phyloP scores from a whole-genome alignment of 2,329 filamentous ascomycete species.

The Sporothrix phasma region DNA sequence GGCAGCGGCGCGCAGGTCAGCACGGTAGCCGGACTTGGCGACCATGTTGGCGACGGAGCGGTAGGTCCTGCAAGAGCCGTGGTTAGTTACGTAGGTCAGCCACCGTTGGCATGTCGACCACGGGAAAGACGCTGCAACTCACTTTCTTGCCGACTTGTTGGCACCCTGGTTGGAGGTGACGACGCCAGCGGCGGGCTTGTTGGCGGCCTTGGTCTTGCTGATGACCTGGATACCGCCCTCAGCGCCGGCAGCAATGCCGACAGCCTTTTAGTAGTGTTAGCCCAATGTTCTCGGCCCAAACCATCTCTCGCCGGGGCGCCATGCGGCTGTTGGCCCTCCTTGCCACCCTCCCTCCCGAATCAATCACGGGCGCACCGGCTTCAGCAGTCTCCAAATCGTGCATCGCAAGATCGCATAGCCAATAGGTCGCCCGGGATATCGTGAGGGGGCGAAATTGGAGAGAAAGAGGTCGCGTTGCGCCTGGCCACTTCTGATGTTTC shows the following conservation, averaged over 20 bases:
- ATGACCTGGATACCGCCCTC: slow-evolving; percentile 71
- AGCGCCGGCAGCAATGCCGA: slow-evolving; percentile 66
- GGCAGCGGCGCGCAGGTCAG: slow-evolving; percentile 66
- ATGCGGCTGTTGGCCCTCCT: neutral
- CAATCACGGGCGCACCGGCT: neutral
- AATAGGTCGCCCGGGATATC: neutral
- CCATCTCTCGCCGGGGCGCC: neutral
- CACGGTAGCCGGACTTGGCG: slow-evolving; percentile 77
- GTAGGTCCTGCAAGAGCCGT: slow-evolving; percentile 57
- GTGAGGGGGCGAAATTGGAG: neutral
- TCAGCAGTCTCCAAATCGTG: neutral
- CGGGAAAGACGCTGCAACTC: slow-evolving; percentile 15
- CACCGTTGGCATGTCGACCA: too few species aligned
- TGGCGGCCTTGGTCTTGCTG: slow-evolving; percentile 67
- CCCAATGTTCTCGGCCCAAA: neutral
- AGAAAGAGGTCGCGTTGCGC: neutral
- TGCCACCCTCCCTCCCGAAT: neutral
- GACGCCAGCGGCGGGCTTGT: slow-evolving; percentile 61
- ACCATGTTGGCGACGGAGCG: slow-evolving; percentile 73
- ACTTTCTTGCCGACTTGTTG: slow-evolving; percentile 70
- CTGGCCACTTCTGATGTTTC: neutral
- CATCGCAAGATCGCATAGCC: neutral
- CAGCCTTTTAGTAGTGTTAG: slow-evolving; percentile 46
- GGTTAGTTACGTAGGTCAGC: too few species aligned
- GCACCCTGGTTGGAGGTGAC: slow-evolving; percentile 59